Base-by-base conservation (phyloP, 768 basidiomycete genomes). In the Russula abietina region DNA sequence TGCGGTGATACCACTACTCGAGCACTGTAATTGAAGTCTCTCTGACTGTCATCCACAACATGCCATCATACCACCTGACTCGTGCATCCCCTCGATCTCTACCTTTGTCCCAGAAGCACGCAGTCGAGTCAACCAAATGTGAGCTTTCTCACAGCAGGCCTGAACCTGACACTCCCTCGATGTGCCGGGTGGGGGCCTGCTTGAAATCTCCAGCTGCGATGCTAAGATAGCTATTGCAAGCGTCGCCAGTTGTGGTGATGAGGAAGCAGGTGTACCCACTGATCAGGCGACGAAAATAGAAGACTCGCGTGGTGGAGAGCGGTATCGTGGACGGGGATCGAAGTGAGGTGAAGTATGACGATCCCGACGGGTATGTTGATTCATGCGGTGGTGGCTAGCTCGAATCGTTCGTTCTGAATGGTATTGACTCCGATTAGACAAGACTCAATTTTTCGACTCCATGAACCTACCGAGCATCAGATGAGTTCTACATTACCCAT, bases 111-210 rank as follows among this genome's bases (percentile, higher is more conserved):
- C 96, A 93, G 65, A 98, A 98, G 80, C 91, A 93, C 69, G 91
- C 28, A 30, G 28, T 5, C 28, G 28, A 30, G 28, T 2, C 46
- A 48, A 48, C 71, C n/a, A n/a, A n/a, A n/a, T n/a, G n/a, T n/a
- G 93, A 96, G 71, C 85, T 96, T 54, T 93, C 95, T 24, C 84
- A 88, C 70, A 76, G 78, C 33, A 85, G 95, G 9, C 88, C 91
- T 1, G 93, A 98, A 74, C 93, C 89, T 16, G 89, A 87, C 3
- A 90, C 87, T 89, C 54, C 85, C 89, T 90, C 22, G 86, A 88
- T 57, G 78, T 79, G 10, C 87, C 87, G 69, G 78, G 73, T 12
- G 86, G 87, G 55, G 78, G 79, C 12, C 87, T 87, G 69, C 77
- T 16, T 17, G 19, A 74, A 30, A 75, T 77, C 9, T 28, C 55